Percentiles rank a stretch among this genome's conserved stretches.
These are phyloP conservation scores for Bolboschoenus planiculmis DNA, from an alignment of 176 grass and related monocot genomes.

Conservation along the genomic window DNA sequence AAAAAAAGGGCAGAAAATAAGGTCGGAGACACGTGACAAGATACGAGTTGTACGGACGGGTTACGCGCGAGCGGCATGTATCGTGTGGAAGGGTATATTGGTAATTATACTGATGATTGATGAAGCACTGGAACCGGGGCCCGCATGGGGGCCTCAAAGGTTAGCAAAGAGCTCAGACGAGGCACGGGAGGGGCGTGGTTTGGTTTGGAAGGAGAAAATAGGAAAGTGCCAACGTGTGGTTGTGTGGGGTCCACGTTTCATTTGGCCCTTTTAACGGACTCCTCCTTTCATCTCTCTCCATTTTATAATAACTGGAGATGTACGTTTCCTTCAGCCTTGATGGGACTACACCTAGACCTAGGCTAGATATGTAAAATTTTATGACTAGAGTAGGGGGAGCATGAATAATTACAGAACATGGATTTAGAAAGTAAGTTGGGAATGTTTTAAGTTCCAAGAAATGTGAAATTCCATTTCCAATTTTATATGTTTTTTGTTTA, in stretches of 20 bases:
- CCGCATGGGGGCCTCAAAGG: neutral
- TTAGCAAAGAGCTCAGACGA: neutral
- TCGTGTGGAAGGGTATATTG: neutral
- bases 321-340: neutral
- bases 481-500: neutral
- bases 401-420: neutral
- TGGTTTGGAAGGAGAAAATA: neutral
- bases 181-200: conserved; percentile 1
- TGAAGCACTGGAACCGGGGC: no score
- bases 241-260: neutral
- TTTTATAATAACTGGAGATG: neutral
- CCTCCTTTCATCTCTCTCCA: neutral
- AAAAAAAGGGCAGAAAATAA: neutral
- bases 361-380: neutral
- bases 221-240: conserved; percentile 11
- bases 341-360: neutral
- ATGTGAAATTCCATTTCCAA: neutral
- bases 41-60: neutral
- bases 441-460: neutral
- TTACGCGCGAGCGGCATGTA: conserved; percentile 2
- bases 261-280: neutral
- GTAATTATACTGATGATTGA: neutral
- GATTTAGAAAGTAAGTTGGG: neutral
- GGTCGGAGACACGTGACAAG: neutral
- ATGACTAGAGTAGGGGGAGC: neutral